Evolutionary conservation across 192 early-diverging fungal genomes (phyloP).

Genomic region (Linnemannia elongata): DNA sequence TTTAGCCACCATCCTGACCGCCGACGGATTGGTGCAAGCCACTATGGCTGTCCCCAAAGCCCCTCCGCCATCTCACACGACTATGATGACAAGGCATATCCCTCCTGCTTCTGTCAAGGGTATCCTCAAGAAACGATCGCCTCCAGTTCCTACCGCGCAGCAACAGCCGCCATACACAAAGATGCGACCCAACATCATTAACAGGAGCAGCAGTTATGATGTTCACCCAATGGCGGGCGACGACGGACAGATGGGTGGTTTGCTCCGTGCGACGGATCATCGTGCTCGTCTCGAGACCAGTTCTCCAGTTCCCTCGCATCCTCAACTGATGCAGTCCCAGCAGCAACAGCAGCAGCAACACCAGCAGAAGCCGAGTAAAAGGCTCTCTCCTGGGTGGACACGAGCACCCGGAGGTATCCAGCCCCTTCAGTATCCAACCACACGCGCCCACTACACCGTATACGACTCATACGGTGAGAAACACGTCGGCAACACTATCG

Average conservation of each 20-base stretch:
- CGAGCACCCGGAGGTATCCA: background rate
- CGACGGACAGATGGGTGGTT: background rate
- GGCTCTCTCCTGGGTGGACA: background rate
- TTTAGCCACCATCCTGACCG: background rate
- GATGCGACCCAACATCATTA: background rate
- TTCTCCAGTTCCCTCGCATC: conserved; percentile 4
- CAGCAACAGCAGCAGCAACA: background rate
- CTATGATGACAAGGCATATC: background rate
- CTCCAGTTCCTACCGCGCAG: background rate
- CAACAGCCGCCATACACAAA: background rate
- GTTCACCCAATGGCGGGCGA: conserved; percentile 16
- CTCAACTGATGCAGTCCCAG: background rate
- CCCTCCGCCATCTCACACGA: background rate
- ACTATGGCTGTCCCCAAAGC: conserved; percentile 17
- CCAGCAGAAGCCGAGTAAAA: background rate
- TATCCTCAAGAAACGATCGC: conserved; percentile 29
- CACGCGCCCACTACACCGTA: background rate
- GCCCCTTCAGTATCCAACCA: background rate
- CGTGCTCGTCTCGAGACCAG: conserved; percentile 17
- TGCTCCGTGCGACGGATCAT: background rate
- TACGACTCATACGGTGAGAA: background rate
- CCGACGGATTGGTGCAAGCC: conserved; percentile 4
- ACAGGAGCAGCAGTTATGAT: background rate
- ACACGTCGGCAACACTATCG: background rate
- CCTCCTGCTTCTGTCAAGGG: background rate